Base-by-base conservation (phyloP, 2,329 filamentous ascomycete species). In the Akanthomyces lecanii region DNA sequence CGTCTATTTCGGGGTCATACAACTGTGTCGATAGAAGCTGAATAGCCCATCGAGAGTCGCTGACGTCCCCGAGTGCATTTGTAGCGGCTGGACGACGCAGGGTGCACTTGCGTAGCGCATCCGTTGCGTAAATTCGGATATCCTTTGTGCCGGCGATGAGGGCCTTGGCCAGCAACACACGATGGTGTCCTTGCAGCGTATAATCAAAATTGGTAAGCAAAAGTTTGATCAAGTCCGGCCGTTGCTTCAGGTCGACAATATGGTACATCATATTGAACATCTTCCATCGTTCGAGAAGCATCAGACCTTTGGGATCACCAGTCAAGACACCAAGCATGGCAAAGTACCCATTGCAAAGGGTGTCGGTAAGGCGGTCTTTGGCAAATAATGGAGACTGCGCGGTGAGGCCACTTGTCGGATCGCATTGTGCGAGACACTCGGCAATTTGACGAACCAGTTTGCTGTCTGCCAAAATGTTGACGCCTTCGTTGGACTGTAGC, bases 191-290 rank as follows among this genome's bases (percentile, higher is more conserved):
- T 66, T 89, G 88, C 28, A 96, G 79, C 23, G 88, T 90, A 72
- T 97, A 99, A 76, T 99, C 94, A 76, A 99, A 93, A 70, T 93
- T 95, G 55, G 90, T 89, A 10, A 99, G 82, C 38, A 99, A 83
- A 11, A 94, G 83, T 72, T 93, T 92, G 72, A 98, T 92, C 64
- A 99, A 81, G 73, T 99, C 95, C 52, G 94, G 92, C 2, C 95
- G 89, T 74, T 95, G 90, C 69, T 90, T 92, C 51, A 97, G 81
- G 71, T 98, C 94, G 63, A 97, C 85, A 65, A 99, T 97, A 75
- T 98, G 95, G 73, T 99, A 99, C 82, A 98, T 96, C 92, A 99
- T 99, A 75, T 98, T 98, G 77, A 97, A 93, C 83, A 99, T 96
- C 69, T 92, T 91, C 94, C 95, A 98, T 69, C 92, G 83, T 73